Percentiles rank a stretch among this genome's conserved stretches.
Evolutionary conservation across 1,284 basidiomycete genomes (phyloP).

Genomic region (Pascua sp.): DNA sequence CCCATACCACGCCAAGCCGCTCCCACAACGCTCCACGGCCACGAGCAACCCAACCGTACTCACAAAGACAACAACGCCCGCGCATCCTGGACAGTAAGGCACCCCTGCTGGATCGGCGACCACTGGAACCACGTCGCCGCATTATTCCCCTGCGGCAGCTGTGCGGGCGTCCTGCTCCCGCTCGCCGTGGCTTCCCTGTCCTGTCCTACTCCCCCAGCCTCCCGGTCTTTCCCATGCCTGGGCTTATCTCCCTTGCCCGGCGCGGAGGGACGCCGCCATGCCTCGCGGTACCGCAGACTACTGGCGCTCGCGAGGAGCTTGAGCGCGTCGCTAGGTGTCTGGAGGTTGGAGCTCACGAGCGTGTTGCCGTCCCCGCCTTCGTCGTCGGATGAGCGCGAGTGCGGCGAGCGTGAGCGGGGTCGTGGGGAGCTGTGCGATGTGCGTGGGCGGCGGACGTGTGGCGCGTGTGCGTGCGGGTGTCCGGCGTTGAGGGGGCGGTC

Average conservation of each 20-base stretch:
- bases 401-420: too few species aligned
- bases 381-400: conserved; percentile 1
- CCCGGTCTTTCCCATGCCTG: neutral
- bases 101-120: conserved; percentile 11
- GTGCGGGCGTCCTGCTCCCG: too few species aligned
- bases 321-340: conserved; percentile 15
- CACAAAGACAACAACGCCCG: conserved; percentile 11
- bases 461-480: too few species aligned
- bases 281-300: conserved; percentile 7
- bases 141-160: neutral
- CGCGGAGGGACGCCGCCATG: too few species aligned
- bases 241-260: too few species aligned
- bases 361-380: conserved; percentile 1
- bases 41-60: neutral
- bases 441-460: too few species aligned
- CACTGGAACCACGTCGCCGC: conserved; percentile 7
- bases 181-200: too few species aligned
- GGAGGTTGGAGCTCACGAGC: conserved; percentile 10
- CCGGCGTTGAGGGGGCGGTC: too few species aligned
- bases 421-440: too few species aligned
- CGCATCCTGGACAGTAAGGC: conserved; percentile 10
- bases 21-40: too few species aligned
- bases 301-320: conserved; percentile 11
- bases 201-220: neutral
- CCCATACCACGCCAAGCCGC: too few species aligned